Conservation (phyloP, 129 eudicot species). For the Kitagawia praeruptora region DNA sequence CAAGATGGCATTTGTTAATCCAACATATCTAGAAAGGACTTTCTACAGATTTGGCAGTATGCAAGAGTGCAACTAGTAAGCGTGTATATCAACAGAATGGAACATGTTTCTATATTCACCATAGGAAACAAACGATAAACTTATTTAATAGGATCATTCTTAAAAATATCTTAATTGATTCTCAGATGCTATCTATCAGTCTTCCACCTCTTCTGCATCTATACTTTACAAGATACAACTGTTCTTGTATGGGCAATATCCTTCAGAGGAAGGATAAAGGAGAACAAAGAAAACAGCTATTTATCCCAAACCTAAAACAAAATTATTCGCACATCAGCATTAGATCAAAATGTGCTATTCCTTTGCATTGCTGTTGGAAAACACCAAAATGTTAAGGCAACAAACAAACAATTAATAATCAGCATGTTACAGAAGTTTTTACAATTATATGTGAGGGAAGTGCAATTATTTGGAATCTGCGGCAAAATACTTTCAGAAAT, state of each 20-base stretch:
- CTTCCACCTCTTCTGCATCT: conserved; percentile 7
- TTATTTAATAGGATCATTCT: neutral
- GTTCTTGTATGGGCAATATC: neutral
- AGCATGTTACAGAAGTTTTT: neutral
- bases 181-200: neutral
- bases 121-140: conserved; percentile 6
- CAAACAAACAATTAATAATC: neutral
- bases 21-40: neutral
- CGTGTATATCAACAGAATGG: conserved; percentile 1
- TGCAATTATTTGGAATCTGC: neutral
- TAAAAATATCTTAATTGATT: neutral
- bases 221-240: neutral
- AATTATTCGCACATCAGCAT: neutral
- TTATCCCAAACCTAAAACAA: neutral
- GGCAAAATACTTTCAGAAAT: neutral
- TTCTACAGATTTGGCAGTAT: conserved; percentile 2
- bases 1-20: conserved; percentile 3
- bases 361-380: neutral
- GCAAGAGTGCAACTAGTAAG: neutral
- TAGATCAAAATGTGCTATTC: neutral
- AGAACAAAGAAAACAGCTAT: neutral
- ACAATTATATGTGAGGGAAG: neutral
- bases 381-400: neutral
- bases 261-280: neutral
- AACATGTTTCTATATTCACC: neutral